Percentiles rank a stretch among this genome's conserved stretches.
Evolutionary conservation across 2,329 filamentous ascomycete species (phyloP).

Genomic region (Orbilia brochopaga): DNA sequence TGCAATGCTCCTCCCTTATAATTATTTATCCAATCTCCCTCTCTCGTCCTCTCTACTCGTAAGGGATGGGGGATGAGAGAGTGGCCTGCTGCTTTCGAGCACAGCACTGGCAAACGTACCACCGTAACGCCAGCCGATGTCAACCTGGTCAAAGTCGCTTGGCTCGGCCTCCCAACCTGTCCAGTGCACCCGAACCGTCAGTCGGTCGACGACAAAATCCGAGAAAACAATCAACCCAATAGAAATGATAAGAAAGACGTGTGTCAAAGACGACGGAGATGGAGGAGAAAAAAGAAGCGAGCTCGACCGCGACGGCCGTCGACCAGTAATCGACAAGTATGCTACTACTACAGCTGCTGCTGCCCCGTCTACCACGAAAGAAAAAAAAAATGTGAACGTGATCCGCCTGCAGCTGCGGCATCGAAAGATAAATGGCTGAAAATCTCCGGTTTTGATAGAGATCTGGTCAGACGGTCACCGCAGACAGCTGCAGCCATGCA

Average conservation of each 20-base stretch:
- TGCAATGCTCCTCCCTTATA: neutral
- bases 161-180: slow-evolving; percentile 32
- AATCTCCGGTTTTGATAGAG: slow-evolving; percentile 2
- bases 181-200: slow-evolving; percentile 31
- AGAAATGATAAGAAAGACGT: too few species aligned
- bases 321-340: too few species aligned
- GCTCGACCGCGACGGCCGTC: neutral
- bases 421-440: slow-evolving; percentile 6
- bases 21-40: neutral
- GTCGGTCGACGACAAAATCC: slow-evolving; percentile 11
- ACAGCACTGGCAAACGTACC: slow-evolving; percentile 6
- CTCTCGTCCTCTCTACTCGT: neutral
- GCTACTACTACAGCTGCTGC: too few species aligned
- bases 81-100: slow-evolving; percentile 19
- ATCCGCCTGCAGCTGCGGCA: neutral
- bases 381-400: neutral
- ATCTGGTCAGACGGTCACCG: slow-evolving; percentile 5
- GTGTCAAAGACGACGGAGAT: neutral
- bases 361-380: too few species aligned
- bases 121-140: slow-evolving; percentile 8
- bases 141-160: slow-evolving; percentile 48
- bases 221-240: slow-evolving; percentile 2
- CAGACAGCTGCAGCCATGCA: slow-evolving; percentile 1
- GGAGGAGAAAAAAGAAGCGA: neutral
- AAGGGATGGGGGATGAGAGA: slow-evolving; percentile 15